Conservation (phyloP, 2,329 filamentous ascomycete genomes). For the Pseudofabraea citricarpa region DNA sequence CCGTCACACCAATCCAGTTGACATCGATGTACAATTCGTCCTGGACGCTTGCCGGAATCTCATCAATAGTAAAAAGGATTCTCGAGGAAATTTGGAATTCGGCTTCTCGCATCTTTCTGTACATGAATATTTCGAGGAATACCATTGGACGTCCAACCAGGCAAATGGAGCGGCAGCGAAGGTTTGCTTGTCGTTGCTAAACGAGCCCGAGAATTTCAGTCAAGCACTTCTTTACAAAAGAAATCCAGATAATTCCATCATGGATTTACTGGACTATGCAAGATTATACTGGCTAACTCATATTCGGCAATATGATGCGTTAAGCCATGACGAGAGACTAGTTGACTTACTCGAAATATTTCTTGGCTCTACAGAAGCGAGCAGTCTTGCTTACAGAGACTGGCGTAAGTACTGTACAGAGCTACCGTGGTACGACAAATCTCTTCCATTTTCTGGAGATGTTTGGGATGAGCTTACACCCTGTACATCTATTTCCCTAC, state of each 20-base stretch:
- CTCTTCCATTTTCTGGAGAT: not conserved
- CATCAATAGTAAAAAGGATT: conserved; percentile 19
- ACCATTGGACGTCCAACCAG: conserved; percentile 10
- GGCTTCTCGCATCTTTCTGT: conserved; percentile 24
- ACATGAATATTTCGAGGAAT: conserved; percentile 21
- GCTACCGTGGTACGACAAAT: not conserved
- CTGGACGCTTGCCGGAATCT: conserved; percentile 21
- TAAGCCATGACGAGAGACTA: not conserved
- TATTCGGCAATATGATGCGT: not conserved
- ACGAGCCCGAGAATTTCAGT: not conserved
- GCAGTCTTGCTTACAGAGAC: conserved; percentile 6
- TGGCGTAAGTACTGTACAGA: not conserved
- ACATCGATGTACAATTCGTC: conserved; percentile 11
- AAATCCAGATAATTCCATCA: too few relatives aligned
- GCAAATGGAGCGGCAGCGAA: conserved; percentile 7
- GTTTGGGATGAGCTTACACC: not conserved
- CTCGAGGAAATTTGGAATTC: conserved; percentile 10
- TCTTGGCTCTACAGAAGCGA: conserved; percentile 5
- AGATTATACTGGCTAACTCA: conserved; percentile 4
- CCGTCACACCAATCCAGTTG: conserved; percentile 3
- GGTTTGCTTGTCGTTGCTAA: conserved; percentile 7
- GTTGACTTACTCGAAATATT: conserved; percentile 2
- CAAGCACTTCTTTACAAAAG: not conserved
- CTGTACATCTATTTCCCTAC: not conserved
- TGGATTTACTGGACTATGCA: not conserved